These are phyloP conservation scores for Syzygium syzygioides DNA, from an alignment of 441 rosid species.

Conservation along the genomic window DNA sequence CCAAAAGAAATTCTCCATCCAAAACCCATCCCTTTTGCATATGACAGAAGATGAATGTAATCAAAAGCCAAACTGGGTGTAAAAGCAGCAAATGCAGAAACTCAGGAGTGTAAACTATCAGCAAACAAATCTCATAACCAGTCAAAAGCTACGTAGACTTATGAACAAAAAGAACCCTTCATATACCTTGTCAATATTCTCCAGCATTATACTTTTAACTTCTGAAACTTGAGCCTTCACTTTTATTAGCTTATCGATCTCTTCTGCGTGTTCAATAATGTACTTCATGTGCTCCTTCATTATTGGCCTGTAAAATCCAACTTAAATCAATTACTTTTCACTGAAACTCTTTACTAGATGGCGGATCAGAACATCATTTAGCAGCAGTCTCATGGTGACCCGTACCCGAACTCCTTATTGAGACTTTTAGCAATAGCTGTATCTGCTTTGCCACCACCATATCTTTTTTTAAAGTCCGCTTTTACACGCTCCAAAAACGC, in stretches of 20 bases:
- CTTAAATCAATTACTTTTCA: neutral
- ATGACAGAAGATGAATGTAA: neutral
- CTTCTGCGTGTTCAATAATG: neutral
- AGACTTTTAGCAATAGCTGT: conserved; percentile 88
- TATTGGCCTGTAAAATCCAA: neutral
- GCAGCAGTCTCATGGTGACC: neutral
- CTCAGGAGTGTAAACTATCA: neutral
- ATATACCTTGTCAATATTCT: neutral
- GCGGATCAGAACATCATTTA: neutral
- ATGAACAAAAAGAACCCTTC: neutral
- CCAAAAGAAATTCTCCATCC: neutral
- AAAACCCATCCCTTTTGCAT: neutral
- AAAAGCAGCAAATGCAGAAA: neutral
- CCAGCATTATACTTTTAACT: neutral
- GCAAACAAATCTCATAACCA: neutral
- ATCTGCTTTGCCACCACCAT: conserved; percentile 90
- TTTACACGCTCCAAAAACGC: conserved; percentile 84
- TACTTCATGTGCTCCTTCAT: conserved; percentile 3
- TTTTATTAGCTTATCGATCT: neutral
- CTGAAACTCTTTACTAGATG: neutral
- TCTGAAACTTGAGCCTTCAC: neutral
- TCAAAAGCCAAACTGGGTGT: neutral
- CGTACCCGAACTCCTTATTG: conserved; percentile 90
- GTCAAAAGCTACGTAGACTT: neutral
- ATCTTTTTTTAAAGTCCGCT: conserved; percentile 83